Conservation (phyloP, 495 filamentous ascomycete genomes). For the Pyrenula massariospora region DNA sequence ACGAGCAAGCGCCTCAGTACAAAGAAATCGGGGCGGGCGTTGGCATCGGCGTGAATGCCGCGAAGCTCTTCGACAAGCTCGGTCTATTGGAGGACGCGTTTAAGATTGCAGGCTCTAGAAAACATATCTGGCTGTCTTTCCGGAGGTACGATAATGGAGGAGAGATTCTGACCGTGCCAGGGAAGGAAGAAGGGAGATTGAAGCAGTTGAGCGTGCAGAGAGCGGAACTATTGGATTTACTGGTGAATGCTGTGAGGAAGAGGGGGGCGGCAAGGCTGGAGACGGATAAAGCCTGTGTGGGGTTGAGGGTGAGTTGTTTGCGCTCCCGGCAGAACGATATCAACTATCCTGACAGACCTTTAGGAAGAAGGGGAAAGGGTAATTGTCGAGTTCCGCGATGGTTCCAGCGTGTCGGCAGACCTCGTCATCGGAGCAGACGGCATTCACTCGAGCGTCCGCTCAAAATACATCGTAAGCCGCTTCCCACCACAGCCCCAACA, state of each 20-base stretch:
- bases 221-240: conserved; percentile 15
- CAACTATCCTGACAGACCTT: too few species aligned
- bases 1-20: conserved; percentile 14
- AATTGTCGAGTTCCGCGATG: conserved; percentile 23
- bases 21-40: conserved; percentile 20
- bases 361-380: conserved; percentile 17
- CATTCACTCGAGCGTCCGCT: conserved; percentile 30
- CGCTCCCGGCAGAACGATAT: too few species aligned
- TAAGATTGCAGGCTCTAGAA: conserved; percentile 16
- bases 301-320: conserved; percentile 3
- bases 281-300: conserved; percentile 6
- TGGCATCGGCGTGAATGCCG: conserved; percentile 28
- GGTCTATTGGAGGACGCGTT: conserved; percentile 27
- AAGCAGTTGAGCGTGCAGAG: conserved; percentile 9
- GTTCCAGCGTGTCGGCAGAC: conserved; percentile 19
- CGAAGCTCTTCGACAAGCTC: conserved; percentile 8
- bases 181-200: background rate
- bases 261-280: conserved; percentile 16
- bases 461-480: conserved; percentile 11
- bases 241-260: conserved; percentile 12
- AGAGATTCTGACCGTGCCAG: conserved; percentile 14
- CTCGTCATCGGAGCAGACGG: conserved; percentile 37
- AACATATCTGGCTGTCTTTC: conserved; percentile 19
- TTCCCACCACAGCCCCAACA: too few species aligned
- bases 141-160: conserved; percentile 2